Base-by-base conservation (phyloP, 169 alveolate species). In the Cystoisospora suis region DNA sequence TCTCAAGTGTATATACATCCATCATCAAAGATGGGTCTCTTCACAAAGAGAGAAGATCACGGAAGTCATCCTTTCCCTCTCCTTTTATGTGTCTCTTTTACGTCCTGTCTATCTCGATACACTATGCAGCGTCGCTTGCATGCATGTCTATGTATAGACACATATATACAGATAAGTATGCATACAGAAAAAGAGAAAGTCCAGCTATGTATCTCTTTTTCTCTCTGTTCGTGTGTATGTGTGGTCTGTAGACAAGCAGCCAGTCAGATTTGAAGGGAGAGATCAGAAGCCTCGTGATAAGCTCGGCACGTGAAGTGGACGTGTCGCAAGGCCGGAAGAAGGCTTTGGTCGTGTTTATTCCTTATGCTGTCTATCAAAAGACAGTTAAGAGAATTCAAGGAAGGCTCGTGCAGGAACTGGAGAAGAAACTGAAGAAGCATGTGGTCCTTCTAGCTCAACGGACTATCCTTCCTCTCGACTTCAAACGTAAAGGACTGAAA, bases 361-460 rank as follows among this genome's bases (percentile, higher is more conserved):
- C 98, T 59, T 95, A 97, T 93, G 92, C 97, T 47, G 94, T 95
- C 42, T 97, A 96, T 87, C 91, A 90, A 86, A 95, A 94, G 75
- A 94, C 96, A 83, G 98, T 97, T 59, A 94, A 97, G 86, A 95
- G 95, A 87, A 94, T 97, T 47, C 99, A 97, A 80, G 97, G 97
- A 40, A 92, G 98, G 83, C 96, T 98, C 72, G 94, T 97, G 53
- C 94, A 95, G 90, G 99, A 98, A 87, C 96, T 98, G 75, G 99
- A 98, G 94, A 97, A 96, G 96, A 98, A 97, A 94, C 96, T 98
- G 93, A 97, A 97, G 93, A 95, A 97, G 93, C 98, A 97, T 87
- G 99, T 98, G 61, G 98, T 97, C 56, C 93, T 98, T 72, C 94
- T 97, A 40, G 99, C 98, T 72, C 91, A 87, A 92, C 94, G 99